Conservation (phyloP, 2,329 filamentous ascomycete species). For the Phialocephala subalpina region DNA sequence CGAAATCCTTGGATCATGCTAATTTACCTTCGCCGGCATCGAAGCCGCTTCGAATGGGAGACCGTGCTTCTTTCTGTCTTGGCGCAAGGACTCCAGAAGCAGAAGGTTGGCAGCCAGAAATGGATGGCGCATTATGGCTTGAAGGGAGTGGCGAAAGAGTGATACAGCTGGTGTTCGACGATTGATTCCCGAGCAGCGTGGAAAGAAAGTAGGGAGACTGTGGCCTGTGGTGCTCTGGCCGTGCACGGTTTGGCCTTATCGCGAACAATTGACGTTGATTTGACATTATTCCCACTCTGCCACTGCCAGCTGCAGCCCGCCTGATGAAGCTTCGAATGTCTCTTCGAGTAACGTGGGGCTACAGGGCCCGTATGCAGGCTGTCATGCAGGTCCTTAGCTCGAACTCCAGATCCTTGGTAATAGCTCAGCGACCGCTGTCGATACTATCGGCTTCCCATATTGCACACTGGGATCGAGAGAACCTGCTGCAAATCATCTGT, state of each 20-base stretch:
- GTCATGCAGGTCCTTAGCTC: constrained; percentile 24
- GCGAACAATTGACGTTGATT: background rate
- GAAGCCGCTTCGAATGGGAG: constrained; percentile 9
- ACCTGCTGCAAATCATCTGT: constrained; percentile 30
- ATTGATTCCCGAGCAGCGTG: background rate
- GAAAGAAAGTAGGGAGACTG: background rate
- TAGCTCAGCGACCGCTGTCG: constrained; percentile 25
- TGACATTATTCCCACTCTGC: background rate
- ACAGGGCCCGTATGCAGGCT: constrained; percentile 1
- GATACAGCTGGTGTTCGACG: constrained; percentile 8
- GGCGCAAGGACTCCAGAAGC: constrained; percentile 5
- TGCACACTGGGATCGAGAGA: constrained; percentile 13
- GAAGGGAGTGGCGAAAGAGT: background rate
- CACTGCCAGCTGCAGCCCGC: background rate
- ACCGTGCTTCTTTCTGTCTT: constrained; percentile 8
- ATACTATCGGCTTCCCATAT: constrained; percentile 22
- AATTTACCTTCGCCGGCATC: background rate
- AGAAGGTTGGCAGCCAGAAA: constrained; percentile 2
- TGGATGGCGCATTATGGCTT: constrained; percentile 11
- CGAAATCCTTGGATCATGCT: background rate
- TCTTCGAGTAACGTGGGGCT: background rate
- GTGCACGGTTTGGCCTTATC: background rate
- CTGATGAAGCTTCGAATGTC: background rate
- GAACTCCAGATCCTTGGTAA: constrained; percentile 25
- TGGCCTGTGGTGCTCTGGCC: background rate